Evolutionary conservation across 106 monocot genomes (phyloP).

Genomic region (Narthecium ossifragum): DNA sequence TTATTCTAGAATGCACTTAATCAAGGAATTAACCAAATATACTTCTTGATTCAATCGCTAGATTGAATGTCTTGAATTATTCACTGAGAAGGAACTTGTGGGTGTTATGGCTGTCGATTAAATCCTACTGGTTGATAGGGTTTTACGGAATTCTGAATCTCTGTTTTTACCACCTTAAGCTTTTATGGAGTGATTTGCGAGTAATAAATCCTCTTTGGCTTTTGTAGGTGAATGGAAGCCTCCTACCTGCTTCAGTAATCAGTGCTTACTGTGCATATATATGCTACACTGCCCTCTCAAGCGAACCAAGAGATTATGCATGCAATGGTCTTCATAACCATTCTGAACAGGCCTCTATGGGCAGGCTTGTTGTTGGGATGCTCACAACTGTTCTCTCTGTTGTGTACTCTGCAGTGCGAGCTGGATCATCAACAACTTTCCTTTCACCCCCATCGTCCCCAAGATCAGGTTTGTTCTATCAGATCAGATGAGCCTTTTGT

Average conservation of each 20-base stretch:
- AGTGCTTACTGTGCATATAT: slow-evolving; percentile 80
- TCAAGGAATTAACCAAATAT: no score
- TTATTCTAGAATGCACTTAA: no score
- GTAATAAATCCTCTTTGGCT: not conserved
- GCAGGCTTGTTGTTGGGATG: slow-evolving; percentile 77
- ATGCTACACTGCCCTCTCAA: slow-evolving; percentile 83
- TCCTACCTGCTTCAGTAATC: slow-evolving; percentile 85
- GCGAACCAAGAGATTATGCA: slow-evolving; percentile 78
- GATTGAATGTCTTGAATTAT: no score
- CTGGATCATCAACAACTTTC: slow-evolving; percentile 88
- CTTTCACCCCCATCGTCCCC: slow-evolving; percentile 90
- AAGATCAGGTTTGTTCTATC: slow-evolving; percentile 56
- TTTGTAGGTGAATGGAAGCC: slow-evolving; percentile 76
- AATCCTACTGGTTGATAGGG: no score
- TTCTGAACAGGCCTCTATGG: slow-evolving; percentile 63
- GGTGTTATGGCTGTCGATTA: no score
- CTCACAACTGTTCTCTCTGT: slow-evolving; percentile 87
- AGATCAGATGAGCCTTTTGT: not conserved
- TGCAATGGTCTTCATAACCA: slow-evolving; percentile 86
- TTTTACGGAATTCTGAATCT: no score
- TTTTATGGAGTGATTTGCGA: not conserved
- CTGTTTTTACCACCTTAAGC: no score
- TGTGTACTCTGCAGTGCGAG: slow-evolving; percentile 89
- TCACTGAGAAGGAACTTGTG: no score
- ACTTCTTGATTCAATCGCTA: no score